phyloP scores from a whole-genome alignment of 1,284 basidiomycete species.

The Afroboletus lepidellus region DNA sequence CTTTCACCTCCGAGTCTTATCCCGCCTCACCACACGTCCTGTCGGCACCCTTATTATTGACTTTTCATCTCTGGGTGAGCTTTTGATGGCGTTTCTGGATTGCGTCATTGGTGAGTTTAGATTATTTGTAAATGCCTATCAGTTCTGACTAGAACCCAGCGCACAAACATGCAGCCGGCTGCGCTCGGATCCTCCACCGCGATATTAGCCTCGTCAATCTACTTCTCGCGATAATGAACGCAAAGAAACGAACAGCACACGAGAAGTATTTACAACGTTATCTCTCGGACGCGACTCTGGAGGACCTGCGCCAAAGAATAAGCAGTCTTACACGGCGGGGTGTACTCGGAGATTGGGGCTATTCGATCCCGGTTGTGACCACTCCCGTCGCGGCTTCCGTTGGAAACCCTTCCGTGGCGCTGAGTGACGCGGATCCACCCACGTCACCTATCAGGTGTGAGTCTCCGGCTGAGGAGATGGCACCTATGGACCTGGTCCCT shows the following conservation, averaged over 20 bases:
- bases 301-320: neutral
- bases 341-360: constrained; percentile 6
- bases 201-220: constrained; percentile 4
- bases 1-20: neutral
- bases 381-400: no score
- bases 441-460: no score
- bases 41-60: neutral
- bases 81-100: neutral
- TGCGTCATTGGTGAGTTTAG: neutral
- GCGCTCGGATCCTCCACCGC: neutral
- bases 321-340: neutral
- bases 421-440: no score
- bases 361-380: neutral
- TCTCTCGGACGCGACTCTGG: neutral
- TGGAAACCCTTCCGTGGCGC: no score
- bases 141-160: neutral
- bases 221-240: no score
- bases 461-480: no score
- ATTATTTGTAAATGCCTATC: neutral
- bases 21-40: neutral
- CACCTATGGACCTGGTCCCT: no score
- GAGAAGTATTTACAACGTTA: no score
- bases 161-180: neutral
- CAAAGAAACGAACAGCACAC: no score
- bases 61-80: neutral